These are phyloP conservation scores for Dioscorea alata DNA, from an alignment of 106 monocot genomes.

Conservation along the genomic window DNA sequence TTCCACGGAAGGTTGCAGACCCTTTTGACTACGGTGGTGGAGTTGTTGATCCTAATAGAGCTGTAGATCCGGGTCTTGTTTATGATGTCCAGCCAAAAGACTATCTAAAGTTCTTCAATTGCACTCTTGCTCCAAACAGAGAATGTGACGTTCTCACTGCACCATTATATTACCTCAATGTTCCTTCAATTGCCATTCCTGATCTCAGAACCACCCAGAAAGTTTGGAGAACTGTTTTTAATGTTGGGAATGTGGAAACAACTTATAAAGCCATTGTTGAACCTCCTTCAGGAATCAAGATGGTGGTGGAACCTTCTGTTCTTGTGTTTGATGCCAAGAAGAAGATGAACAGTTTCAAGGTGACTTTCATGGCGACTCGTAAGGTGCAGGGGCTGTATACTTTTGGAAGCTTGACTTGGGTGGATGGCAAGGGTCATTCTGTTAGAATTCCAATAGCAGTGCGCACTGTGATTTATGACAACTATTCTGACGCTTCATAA, in stretches of 20 bases:
- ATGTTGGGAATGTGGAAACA: neutral
- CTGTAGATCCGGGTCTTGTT: constrained; percentile 16
- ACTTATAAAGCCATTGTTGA: constrained; percentile 8
- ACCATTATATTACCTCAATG: too few species aligned
- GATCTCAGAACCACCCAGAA: too few species aligned
- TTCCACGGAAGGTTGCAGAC: neutral
- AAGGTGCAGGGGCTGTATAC: constrained; percentile 34
- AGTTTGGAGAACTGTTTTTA: neutral
- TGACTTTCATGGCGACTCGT: constrained; percentile 12
- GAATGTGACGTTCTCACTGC: too few species aligned
- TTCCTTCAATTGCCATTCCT: too few species aligned
- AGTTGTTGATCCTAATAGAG: constrained; percentile 11
- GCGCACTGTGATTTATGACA: constrained; percentile 35
- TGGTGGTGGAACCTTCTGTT: constrained; percentile 34
- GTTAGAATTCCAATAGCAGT: constrained; percentile 48
- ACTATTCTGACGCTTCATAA: constrained; percentile 23
- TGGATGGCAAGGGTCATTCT: constrained; percentile 8
- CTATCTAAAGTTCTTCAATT: neutral
- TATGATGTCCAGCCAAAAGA: constrained; percentile 7
- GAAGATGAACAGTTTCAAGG: constrained; percentile 14
- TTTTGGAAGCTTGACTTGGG: constrained; percentile 61
- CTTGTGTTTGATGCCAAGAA: constrained; percentile 21
- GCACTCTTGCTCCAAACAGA: neutral
- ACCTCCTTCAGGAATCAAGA: constrained; percentile 40
- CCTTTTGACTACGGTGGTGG: constrained; percentile 28